These are phyloP conservation scores for Solanum virginianum DNA, from an alignment of 257 asterid species.

Conservation along the genomic window DNA sequence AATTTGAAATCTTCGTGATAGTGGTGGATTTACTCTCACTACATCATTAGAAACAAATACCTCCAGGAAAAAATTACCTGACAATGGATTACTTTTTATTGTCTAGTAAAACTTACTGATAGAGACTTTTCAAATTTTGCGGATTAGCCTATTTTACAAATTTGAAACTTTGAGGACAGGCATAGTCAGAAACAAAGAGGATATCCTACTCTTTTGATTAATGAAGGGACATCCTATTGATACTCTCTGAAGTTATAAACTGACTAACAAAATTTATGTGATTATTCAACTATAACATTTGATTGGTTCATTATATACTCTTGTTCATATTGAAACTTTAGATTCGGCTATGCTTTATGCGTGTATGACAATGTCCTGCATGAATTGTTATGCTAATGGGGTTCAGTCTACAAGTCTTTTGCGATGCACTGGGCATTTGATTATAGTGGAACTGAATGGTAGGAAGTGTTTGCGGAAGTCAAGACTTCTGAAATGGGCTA, in stretches of 20 bases:
- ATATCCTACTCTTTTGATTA: background rate
- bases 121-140: background rate
- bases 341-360: background rate
- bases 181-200: background rate
- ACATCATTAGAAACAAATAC: background rate
- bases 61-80: background rate
- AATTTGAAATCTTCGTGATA: background rate
- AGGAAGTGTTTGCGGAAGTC: background rate
- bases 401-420: background rate
- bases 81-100: background rate
- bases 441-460: background rate
- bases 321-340: background rate
- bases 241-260: background rate
- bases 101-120: background rate
- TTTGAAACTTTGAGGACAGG: background rate
- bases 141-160: background rate
- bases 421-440: background rate
- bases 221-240: background rate
- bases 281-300: background rate
- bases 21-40: background rate
- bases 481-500: background rate
- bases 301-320: background rate
- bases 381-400: background rate
- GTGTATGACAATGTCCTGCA: background rate
- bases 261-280: background rate